A percentile compares a stretch with the other conserved stretches of the same genome.
phyloP scores from a whole-genome alignment of 1,284 basidiomycete species.

The Trichosporon sp. region DNA sequence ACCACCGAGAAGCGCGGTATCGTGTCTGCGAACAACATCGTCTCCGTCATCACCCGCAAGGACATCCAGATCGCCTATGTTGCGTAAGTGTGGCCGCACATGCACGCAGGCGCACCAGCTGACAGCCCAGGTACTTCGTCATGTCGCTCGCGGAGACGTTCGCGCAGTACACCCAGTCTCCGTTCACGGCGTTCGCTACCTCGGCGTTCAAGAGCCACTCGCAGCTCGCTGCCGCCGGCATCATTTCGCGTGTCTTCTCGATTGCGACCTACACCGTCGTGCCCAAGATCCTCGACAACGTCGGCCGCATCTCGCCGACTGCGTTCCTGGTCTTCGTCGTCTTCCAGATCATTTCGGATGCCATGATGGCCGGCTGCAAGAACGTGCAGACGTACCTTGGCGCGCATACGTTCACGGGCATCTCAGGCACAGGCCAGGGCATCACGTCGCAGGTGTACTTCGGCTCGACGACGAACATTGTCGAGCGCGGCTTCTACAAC shows the following conservation, averaged over 20 bases:
- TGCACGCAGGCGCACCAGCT: not conserved
- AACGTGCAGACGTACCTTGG: not conserved
- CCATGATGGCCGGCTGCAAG: slow-evolving; percentile 5
- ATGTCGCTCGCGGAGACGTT: slow-evolving; percentile 1
- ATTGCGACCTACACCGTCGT: not conserved
- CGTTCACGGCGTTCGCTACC: not conserved
- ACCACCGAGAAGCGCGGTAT: slow-evolving; percentile 5
- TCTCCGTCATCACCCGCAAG: not conserved
- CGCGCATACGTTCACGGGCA: not conserved
- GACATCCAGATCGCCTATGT: slow-evolving; percentile 5
- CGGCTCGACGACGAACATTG: slow-evolving; percentile 1
- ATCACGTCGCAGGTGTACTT: slow-evolving; percentile 4
- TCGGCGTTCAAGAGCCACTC: slow-evolving; percentile 3
- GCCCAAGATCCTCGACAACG: slow-evolving; percentile 2
- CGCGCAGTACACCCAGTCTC: not conserved
- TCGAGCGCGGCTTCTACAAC: not conserved
- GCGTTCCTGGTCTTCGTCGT: not conserved
- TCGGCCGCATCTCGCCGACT: not conserved
- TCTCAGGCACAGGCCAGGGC: not conserved
- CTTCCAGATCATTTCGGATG: slow-evolving; percentile 6
- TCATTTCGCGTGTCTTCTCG: slow-evolving; percentile 1
- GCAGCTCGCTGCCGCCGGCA: not conserved
- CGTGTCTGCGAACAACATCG: not conserved
- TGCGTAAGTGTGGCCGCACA: not conserved
- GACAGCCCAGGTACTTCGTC: not conserved